These are phyloP conservation scores for Rhynchosporium secalis DNA, from an alignment of 2,329 filamentous ascomycete species.

Conservation along the genomic window DNA sequence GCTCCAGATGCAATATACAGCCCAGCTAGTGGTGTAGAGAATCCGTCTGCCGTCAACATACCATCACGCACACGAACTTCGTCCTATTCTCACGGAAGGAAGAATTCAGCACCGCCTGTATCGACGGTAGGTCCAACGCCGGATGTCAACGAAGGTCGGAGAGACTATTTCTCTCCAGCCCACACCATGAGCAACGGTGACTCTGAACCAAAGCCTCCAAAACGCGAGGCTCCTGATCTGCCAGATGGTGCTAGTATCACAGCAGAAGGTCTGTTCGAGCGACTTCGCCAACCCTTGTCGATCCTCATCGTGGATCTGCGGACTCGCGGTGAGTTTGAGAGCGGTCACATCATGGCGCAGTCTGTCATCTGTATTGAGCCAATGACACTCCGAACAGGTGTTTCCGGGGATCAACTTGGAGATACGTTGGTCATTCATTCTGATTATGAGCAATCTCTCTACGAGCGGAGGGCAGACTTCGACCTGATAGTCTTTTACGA, in stretches of 20 bases:
- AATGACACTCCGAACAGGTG: slow-evolving; percentile 67
- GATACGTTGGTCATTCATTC: slow-evolving; percentile 72
- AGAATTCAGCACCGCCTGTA: slow-evolving; percentile 32
- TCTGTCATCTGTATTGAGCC: slow-evolving; percentile 90
- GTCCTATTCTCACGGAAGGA: slow-evolving; percentile 30
- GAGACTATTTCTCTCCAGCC: slow-evolving; percentile 32
- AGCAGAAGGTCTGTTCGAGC: slow-evolving; percentile 68
- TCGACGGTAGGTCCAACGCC: slow-evolving; percentile 33
- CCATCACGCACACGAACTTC: slow-evolving; percentile 34
- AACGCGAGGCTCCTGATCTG: slow-evolving; percentile 19
- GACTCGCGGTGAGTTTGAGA: slow-evolving; percentile 75
- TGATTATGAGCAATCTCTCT: slow-evolving; percentile 71
- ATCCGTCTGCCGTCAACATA: slow-evolving; percentile 28
- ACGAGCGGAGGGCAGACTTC: slow-evolving; percentile 71
- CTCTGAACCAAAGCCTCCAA: slow-evolving; percentile 11
- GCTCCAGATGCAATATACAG: slow-evolving; percentile 42
- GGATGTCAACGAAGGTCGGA: slow-evolving; percentile 23
- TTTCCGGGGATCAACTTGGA: slow-evolving; percentile 60
- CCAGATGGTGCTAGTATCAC: slow-evolving; percentile 33
- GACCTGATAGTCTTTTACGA: slow-evolving; percentile 93
- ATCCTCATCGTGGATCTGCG: slow-evolving; percentile 87
- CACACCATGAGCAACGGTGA: slow-evolving; percentile 21
- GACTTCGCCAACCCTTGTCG: slow-evolving; percentile 60
- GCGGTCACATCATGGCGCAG: slow-evolving; percentile 83
- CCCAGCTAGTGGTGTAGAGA: slow-evolving; percentile 37